Evolutionary conservation across 2,329 filamentous ascomycete genomes (phyloP).

Genomic region (Ceratocystis smalleyi): DNA sequence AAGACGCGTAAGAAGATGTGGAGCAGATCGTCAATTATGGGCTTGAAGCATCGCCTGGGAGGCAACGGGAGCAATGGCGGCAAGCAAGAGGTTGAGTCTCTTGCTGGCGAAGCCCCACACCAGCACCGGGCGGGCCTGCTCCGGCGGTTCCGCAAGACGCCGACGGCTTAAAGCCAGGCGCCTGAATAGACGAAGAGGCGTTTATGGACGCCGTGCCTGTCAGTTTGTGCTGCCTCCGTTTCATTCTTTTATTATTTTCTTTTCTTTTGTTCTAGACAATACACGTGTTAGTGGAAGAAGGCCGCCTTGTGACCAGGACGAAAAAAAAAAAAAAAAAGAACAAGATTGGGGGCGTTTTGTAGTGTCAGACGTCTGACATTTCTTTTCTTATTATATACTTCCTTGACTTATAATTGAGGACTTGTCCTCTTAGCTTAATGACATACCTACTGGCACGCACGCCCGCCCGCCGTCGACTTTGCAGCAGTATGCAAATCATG

Average conservation of each 20-base stretch:
- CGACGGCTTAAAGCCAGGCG: not conserved
- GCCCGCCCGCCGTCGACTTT: not conserved
- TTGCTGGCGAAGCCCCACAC: not conserved
- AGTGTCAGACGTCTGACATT: not conserved
- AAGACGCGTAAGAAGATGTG: constrained; percentile 16
- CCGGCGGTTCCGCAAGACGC: constrained; percentile 5
- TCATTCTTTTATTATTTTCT: not conserved
- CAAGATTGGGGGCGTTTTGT: not conserved
- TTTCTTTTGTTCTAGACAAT: not conserved
- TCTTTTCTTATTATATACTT: not conserved
- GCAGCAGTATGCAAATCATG: not conserved
- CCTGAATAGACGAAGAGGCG: not conserved
- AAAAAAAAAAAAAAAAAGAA: not conserved
- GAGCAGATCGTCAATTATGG: constrained; percentile 29
- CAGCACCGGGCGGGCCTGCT: constrained; percentile 1
- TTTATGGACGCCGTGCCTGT: not conserved
- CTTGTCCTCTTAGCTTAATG: not conserved
- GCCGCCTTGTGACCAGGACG: not conserved
- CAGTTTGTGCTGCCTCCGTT: not conserved
- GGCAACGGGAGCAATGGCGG: constrained; percentile 20
- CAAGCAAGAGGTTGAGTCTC: constrained; percentile 1
- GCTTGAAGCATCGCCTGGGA: constrained; percentile 9
- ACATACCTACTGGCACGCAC: not conserved
- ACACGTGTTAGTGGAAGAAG: not conserved
- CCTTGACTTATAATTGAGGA: not conserved